Base-by-base conservation (phyloP, 2,329 filamentous ascomycete genomes). In the Cytospora piceae region DNA sequence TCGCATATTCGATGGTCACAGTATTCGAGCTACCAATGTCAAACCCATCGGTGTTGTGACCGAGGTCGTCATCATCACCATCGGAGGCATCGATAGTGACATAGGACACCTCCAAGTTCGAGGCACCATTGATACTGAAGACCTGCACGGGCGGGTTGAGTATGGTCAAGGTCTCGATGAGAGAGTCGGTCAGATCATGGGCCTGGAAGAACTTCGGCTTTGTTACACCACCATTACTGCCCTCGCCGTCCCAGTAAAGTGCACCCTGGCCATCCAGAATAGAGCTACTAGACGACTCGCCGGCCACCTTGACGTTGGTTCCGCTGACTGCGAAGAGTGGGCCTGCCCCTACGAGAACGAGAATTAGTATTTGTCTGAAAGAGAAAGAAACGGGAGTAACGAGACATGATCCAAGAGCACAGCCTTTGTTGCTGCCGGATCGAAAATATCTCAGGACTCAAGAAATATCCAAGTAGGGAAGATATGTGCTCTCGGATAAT, bases 11-110 rank as follows among this genome's bases (percentile, higher is more conserved):
- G 68, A 88, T 87, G 64, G 76, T 79, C 27, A 87, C 77, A 37
- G 79, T 78, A n/a, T 72, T 77, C 37, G 80, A 84, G 46, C 73
- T 77, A 55, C 83, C 82, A 56, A 88, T 79, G 62, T 87, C 84
- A 68, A 87, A 88, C 1, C 79, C 85, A 70, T 87, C 85, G 0
- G 85, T 88, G 78, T 88, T 88, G 69, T 82, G 74, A 11, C 74
- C 77, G 3, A 64, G 60, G 7, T 31, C 53, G 11, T 64, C 61
- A 1, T 3, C 60, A 65, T 79, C 76, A 14, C 78, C 78, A 1
- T 70, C 72, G 2, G 75, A 75, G 71, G 78, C 80, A 64, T 81
- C 77, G 39, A 81, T 72, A 52, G 71, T 77, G 55, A 81, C 71
- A 34, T 69, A 72, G 9, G 73, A 74, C 14, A 81, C 66, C 12